These are phyloP conservation scores for Zygosaccharomyces pseudobailii DNA, from an alignment of 1,139 yeast species.

Conservation along the genomic window DNA sequence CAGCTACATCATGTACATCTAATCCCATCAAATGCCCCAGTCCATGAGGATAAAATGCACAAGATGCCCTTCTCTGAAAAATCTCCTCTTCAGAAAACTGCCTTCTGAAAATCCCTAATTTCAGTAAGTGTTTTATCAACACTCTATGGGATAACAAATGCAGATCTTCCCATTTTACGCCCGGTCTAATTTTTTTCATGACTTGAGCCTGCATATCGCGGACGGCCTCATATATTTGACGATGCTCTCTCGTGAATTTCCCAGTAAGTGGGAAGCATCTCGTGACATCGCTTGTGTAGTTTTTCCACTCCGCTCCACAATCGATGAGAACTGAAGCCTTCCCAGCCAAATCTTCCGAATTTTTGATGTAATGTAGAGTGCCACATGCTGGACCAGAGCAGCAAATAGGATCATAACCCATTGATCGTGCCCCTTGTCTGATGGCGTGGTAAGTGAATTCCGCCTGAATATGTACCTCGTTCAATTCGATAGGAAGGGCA, in stretches of 20 bases:
- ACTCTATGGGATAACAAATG: constrained; percentile 77
- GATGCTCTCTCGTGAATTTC: constrained; percentile 81
- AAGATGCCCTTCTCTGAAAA: constrained; percentile 62
- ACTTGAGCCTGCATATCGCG: constrained; percentile 74
- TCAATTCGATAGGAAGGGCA: constrained; percentile 79
- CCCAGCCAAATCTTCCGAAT: constrained; percentile 60
- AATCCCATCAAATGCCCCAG: constrained; percentile 89
- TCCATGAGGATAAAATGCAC: constrained; percentile 90
- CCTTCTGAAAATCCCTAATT: constrained; percentile 68
- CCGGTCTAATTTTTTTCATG: constrained; percentile 70
- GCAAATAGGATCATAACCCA: constrained; percentile 92
- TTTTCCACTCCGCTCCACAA: constrained; percentile 96
- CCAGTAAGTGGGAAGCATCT: constrained; percentile 92
- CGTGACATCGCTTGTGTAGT: constrained; percentile 91
- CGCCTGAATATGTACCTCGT: constrained; percentile 91
- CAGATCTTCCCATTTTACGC: constrained; percentile 77
- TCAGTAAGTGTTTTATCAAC: constrained; percentile 63
- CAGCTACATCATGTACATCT: constrained; percentile 97
- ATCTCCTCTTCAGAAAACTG: constrained; percentile 63
- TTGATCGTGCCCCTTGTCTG: constrained; percentile 86
- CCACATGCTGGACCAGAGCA: constrained; percentile 92
- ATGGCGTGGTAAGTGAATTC: constrained; percentile 91
- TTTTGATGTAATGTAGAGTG: constrained; percentile 82
- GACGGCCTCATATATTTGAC: constrained; percentile 77
- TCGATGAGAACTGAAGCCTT: constrained; percentile 74